Base-by-base conservation (phyloP, 129 eudicot species). In the Pittosporum tobira region DNA sequence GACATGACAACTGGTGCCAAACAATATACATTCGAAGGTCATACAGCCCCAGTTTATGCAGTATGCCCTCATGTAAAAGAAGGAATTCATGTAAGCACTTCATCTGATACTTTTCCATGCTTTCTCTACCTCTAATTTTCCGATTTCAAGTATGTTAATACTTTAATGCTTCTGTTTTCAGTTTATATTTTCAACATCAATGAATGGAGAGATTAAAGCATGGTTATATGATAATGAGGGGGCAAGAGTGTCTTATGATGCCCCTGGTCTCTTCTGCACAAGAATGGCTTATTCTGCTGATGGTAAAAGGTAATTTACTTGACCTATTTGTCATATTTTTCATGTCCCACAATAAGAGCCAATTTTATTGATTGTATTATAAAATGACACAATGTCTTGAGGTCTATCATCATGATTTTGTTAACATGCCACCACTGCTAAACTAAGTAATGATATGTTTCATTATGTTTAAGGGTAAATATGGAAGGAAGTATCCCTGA, bases 11-110 rank as follows among this genome's bases (percentile, higher is more conserved):
- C 79, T 8, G 95, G 95, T 48, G 62, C 69, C 25, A 81, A 68
- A 64, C 87, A 67, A 42, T 82, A 69, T 57, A 73, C 86, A 13
- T 85, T 81, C 65, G 84, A 81, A 69, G 95, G 95, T 53, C 95
- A 85, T 40, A 79, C 63, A 15, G 90, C 84, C 4, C 81, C 95
- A 1, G 87, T 81, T 53, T 81, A 70, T 59, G 77, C 84, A 3
- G 56, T 84, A 42, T 80, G 82, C 69, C 75, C 94, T 48, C 84
- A 75, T 61, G 62, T 51, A 46, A 77, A 83, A 60, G 75, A 75
- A 69, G 60, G 69, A 59, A 73, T 83, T 59, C 75, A 66, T 73
- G 90, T 82, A 73, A 59, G 51, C 2, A 15, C 42, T 13, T 11
- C 27, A 18, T 16, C 11, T 57, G 54, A 16, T 60, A 45, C 10